Base-by-base conservation (phyloP, 495 filamentous ascomycete species). In the Penicillium pulvis region DNA sequence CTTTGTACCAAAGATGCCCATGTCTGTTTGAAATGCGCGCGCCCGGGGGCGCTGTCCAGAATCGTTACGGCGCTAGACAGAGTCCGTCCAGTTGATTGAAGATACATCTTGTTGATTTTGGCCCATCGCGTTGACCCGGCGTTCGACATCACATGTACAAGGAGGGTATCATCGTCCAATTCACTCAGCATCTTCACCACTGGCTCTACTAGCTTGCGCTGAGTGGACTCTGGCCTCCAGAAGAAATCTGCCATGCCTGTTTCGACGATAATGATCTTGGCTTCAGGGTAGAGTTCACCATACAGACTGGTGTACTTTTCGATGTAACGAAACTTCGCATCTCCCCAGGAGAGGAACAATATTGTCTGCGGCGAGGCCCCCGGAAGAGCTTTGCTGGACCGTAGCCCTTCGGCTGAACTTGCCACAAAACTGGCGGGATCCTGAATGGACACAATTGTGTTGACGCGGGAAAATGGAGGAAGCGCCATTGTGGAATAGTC, bases 291-390 rank as follows among this genome's bases (percentile, higher is more conserved):
- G 41, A 44, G 41, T 20, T 19, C 41, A 1, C 41, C 19, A 16
- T 44, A 44, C 19, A 44, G 41, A 9, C n/a, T 44, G 16, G 41
- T 44, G 41, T 44, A 44, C 41, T 44, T 44, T 44, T 44, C 41
- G 41, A 44, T 44, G 41, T 44, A 17, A 19, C 41, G 41, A 44
- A 2, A 17, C 16, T 44, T 17, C 3, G 41, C 41, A 17, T 44
- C 41, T 3, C 41, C 41, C 41, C 41, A 44, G 12, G 41, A 44
- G 41, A 44, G 41, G 41, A 19, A 44, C 41, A 44, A 44, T 19
- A 44, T 44, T 17, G 41, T 44, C 41, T 44, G 41, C 7, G 41
- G 41, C 9, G 31, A 33, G 31, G 16, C 16, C 20, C 16, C 41
- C 5, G 41, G 14, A 17, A 17, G 41, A 17, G 16, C 41, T 44